Base-by-base conservation (phyloP, 192 early-diverging fungal species). In the Phycomyces nitens region DNA sequence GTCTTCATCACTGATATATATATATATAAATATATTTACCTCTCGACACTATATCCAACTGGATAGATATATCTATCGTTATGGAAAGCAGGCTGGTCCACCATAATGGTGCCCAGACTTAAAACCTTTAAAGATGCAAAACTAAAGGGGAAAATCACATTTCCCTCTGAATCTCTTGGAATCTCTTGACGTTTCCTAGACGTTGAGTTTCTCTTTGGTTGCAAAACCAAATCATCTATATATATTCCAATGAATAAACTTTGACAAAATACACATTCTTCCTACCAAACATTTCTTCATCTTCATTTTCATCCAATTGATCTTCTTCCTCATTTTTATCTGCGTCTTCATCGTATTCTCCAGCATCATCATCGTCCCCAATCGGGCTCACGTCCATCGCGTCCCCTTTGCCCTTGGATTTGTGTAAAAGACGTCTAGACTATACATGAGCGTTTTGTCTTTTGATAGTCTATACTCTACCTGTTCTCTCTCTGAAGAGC, bases 11-110 rank as follows among this genome's bases (percentile, higher is more conserved):
- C n/a, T n/a, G n/a, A n/a, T n/a, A n/a, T n/a, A n/a, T n/a, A n/a
- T n/a, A n/a, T n/a, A n/a, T n/a, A n/a, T n/a, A n/a, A n/a, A n/a
- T n/a, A n/a, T n/a, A n/a, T n/a, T 70, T 67, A 82, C 65, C 71
- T 77, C 62, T 80, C 72, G 7, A 82, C 78, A n/a, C 68, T 80
- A 72, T 90, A 94, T 16, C 91, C 91, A 15, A 93, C 77, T 0
- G 92, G 92, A 71, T 76, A 94, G 27, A 94, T 91, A 67, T 94
- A 91, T 44, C 90, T 79, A 60, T 92, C 89, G 60, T 76, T 88
- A 68, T 94, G 91, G 69, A 84, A 94, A 0, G 73, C 65, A 50
- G 77, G 50, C 11, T 78, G 75, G 63, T 89, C 82, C 49, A 64
- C 77, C 1, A 87, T 70, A 24, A 94, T 76, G 2, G 38, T 61